Percentiles rank a stretch among this genome's conserved stretches.
These are phyloP conservation scores for Gossypium schwendimanii DNA, from an alignment of 441 rosid genomes.

Conservation along the genomic window DNA sequence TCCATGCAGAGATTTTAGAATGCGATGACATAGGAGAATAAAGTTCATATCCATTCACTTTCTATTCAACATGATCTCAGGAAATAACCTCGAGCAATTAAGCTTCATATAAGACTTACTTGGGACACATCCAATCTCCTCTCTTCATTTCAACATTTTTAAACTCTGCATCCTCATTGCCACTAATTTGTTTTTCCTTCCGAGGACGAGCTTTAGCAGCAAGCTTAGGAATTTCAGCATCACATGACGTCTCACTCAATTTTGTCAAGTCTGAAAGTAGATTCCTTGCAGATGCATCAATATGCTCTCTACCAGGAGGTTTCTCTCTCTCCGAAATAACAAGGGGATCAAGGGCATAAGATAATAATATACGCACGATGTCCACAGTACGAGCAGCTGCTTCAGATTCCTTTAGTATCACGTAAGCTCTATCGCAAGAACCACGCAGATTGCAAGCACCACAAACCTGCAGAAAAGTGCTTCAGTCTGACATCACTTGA, in stretches of 20 bases:
- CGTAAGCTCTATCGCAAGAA: slow-evolving; percentile 86
- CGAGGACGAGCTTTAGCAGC: slow-evolving; percentile 19
- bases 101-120: slow-evolving; percentile 40
- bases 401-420: slow-evolving; percentile 57
- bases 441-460: slow-evolving; percentile 67
- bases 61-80: not conserved
- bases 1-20: not conserved
- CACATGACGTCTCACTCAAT: slow-evolving; percentile 49
- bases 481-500: not conserved
- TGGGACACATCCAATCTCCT: slow-evolving; percentile 67
- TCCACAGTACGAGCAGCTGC: slow-evolving; percentile 76
- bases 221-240: slow-evolving; percentile 46
- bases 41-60: not conserved
- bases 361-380: slow-evolving; percentile 60
- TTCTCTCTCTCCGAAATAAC: slow-evolving; percentile 42
- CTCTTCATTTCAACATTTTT: slow-evolving; percentile 53
- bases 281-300: slow-evolving; percentile 57
- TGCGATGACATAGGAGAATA: not conserved
- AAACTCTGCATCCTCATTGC: slow-evolving; percentile 20
- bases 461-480: slow-evolving; percentile 51
- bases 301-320: slow-evolving; percentile 44
- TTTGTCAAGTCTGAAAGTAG: slow-evolving; percentile 67
- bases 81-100: slow-evolving; percentile 1
- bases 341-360: slow-evolving; percentile 65
- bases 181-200: slow-evolving; percentile 17